Evolutionary conservation across 2,329 filamentous ascomycete species (phyloP), one percentile per base, ranked within the genome.

Genomic region (Bipolaris sorokiniana): DNA sequence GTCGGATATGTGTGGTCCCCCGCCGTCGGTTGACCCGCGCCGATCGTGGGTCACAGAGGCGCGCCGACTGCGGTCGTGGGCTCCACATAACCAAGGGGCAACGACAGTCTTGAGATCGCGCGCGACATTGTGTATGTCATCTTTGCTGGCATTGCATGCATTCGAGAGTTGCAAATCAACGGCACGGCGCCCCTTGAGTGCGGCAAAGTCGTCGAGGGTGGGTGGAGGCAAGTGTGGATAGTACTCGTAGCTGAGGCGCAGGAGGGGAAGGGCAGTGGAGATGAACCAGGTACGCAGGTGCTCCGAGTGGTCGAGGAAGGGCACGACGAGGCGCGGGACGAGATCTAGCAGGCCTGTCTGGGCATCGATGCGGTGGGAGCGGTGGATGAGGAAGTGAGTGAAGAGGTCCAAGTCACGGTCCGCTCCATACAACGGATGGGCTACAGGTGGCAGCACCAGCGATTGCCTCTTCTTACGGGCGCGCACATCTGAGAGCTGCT

Each of bases 331-430:
- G n/a, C 82, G 80, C 0, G 88, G 87, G 1, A 92, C 73, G 62
- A 90, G 83, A n/a, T 82, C 80, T 18, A 93, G 79, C 58, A 92
- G 77, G n/a, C 90, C 90, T 1, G 89, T 88, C 71, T 90, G 85
- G 50, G 85, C 78, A 69, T 93, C 90, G 60, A 94, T 87, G 36
- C 83, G 83, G 67, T 89, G 84, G 5, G 89, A 83, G 56, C 90
- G 84, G 61, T 86, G 84, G 47, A 91, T 81, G 5, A 94, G 75
- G 70, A 93, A 94, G 2, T 82, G 77, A 6, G 82, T 82, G 7
- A 91, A 71, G 1, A 80, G 69, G 59, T 91, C 88, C 10, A 83
- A 72, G 1, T 81, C 77, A 13, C 79, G 77, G 53, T 84, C 79
- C 11, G 70, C 66, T 10, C 82, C 80, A 11, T 81, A 81, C 41